A percentile compares a stretch with the other conserved stretches of the same genome.
These are phyloP conservation scores for Saitozyma sp. DNA, from an alignment of 768 basidiomycete genomes.

Conservation along the genomic window DNA sequence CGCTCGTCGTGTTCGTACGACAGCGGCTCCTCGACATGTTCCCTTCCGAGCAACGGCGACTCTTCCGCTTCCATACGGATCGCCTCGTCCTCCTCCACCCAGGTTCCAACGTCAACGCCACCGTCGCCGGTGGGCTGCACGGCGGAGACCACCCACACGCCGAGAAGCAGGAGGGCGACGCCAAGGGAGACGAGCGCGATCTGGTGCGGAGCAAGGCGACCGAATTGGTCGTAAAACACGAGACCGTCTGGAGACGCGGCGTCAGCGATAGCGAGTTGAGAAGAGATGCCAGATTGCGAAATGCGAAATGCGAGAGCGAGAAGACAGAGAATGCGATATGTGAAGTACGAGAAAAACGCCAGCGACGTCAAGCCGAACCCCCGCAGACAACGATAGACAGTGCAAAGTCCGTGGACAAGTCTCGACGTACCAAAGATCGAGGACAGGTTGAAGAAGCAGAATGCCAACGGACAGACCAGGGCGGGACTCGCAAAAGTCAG, in stretches of 20 bases:
- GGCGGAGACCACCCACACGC: slow-evolving; percentile 87
- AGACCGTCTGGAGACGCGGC: slow-evolving; percentile 45
- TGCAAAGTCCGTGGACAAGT: background rate
- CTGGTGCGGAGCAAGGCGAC: slow-evolving; percentile 67
- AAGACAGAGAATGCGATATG: background rate
- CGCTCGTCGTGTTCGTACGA: background rate
- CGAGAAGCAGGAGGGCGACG: slow-evolving; percentile 72
- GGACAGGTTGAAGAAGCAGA: slow-evolving; percentile 91
- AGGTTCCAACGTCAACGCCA: slow-evolving; percentile 51
- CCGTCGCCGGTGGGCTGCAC: slow-evolving; percentile 58
- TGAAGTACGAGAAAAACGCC: background rate
- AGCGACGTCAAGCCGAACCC: background rate
- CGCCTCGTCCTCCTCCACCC: slow-evolving; percentile 48
- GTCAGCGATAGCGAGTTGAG: slow-evolving; percentile 7
- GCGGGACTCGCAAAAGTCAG: slow-evolving; percentile 79
- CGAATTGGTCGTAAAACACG: slow-evolving; percentile 86
- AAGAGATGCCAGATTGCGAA: background rate
- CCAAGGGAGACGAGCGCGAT: slow-evolving; percentile 75
- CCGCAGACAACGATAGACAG: background rate
- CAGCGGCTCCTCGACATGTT: background rate
- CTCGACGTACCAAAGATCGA: slow-evolving; percentile 75
- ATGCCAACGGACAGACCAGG: slow-evolving; percentile 86
- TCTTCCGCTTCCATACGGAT: slow-evolving; percentile 4
- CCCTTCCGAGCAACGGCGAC: background rate
- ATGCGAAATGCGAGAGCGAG: background rate